Evolutionary conservation across 345 rosid genomes (phyloP).

Genomic region (Orychophragmus violaceus): DNA sequence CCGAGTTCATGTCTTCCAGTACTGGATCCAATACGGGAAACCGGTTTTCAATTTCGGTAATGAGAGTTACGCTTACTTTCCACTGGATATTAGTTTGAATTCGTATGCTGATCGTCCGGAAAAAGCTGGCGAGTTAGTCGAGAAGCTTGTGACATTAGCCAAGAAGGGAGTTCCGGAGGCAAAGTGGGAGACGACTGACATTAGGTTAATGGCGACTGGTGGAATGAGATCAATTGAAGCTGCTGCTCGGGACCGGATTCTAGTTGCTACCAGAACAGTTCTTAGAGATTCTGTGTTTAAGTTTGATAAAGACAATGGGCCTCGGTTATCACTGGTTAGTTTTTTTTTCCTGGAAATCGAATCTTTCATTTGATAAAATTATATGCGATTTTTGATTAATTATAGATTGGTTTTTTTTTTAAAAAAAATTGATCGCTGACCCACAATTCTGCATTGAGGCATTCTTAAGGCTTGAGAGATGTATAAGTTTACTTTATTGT

Average conservation of each 20-base stretch:
- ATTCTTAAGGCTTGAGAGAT: not conserved
- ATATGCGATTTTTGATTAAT: not conserved
- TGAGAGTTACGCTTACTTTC: constrained; percentile 43
- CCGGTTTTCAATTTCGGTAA: constrained; percentile 48
- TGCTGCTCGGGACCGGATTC: constrained; percentile 46
- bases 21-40: constrained; percentile 29
- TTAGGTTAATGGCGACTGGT: constrained; percentile 91
- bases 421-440: not conserved
- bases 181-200: constrained; percentile 48
- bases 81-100: constrained; percentile 74
- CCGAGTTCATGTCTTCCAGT: constrained; percentile 57
- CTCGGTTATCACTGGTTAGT: constrained; percentile 71
- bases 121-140: constrained; percentile 47
- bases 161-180: too few relatives aligned
- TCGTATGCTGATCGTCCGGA: constrained; percentile 52
- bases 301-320: constrained; percentile 78
- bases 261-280: constrained; percentile 45
- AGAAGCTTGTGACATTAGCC: constrained; percentile 60
- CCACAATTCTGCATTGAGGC: not conserved
- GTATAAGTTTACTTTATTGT: not conserved
- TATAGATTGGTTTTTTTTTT: not conserved
- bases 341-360: too few relatives aligned
- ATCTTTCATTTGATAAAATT: too few relatives aligned
- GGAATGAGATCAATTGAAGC: constrained; percentile 70
- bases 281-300: constrained; percentile 58